Evolutionary conservation across 2,329 filamentous ascomycete species (phyloP).

Genomic region (Diaporthe longicolla): DNA sequence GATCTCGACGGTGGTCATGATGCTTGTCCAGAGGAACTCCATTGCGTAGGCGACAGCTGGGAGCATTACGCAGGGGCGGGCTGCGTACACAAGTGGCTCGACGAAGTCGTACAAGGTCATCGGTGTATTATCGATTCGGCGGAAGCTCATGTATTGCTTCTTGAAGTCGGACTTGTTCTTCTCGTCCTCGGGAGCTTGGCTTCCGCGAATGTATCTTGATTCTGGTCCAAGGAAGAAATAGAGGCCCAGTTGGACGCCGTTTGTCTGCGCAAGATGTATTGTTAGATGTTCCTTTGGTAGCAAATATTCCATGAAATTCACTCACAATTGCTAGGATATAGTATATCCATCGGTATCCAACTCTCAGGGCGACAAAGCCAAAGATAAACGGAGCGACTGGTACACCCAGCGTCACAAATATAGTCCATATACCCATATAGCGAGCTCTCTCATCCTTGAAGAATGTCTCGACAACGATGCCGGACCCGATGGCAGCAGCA

Average conservation of each 20-base stretch:
- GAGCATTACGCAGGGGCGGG: slow-evolving; percentile 62
- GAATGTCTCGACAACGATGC: slow-evolving; percentile 70
- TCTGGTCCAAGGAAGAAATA: slow-evolving; percentile 70
- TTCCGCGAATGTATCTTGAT: slow-evolving; percentile 65
- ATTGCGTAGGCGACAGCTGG: slow-evolving; percentile 68
- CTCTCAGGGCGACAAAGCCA: slow-evolving; percentile 63
- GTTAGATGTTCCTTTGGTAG: not conserved
- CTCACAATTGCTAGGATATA: slow-evolving; percentile 69
- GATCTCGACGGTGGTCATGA: slow-evolving; percentile 70
- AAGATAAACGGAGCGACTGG: slow-evolving; percentile 54
- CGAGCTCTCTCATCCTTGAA: slow-evolving; percentile 68
- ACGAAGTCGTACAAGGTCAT: slow-evolving; percentile 65
- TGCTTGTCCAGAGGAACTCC: slow-evolving; percentile 68
- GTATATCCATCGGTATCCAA: slow-evolving; percentile 71
- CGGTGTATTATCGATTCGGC: slow-evolving; percentile 67
- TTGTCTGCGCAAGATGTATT: slow-evolving; percentile 56
- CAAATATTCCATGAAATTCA: not conserved
- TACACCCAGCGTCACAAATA: slow-evolving; percentile 49
- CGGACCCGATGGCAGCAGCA: slow-evolving; percentile 66
- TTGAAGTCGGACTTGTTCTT: slow-evolving; percentile 58
- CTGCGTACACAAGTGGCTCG: slow-evolving; percentile 60
- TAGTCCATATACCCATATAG: slow-evolving; percentile 72
- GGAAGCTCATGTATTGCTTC: slow-evolving; percentile 59
- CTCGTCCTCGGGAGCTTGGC: slow-evolving; percentile 39
- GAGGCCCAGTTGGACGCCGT: slow-evolving; percentile 68